Percentiles rank a stretch among this genome's conserved stretches.
Evolutionary conservation across 2,329 filamentous ascomycete species (phyloP).

Genomic region (Paraphaeosphaeria sporulosa): DNA sequence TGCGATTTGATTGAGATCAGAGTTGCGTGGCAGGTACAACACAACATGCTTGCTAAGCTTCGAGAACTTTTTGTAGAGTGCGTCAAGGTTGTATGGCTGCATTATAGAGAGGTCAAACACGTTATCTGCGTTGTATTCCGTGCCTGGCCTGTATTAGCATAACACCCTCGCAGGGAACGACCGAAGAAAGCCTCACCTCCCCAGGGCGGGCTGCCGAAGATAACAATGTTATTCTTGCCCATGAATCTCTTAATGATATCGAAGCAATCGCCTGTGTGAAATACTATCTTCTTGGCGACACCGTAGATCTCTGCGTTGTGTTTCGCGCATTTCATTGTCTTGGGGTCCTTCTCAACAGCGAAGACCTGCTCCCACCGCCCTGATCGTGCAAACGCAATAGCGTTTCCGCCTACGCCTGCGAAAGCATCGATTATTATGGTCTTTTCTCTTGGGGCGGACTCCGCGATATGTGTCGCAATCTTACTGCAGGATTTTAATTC

Average conservation of each 20-base stretch:
- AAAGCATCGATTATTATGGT: constrained; percentile 85
- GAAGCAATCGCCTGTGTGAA: constrained; percentile 89
- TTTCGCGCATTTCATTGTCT: constrained; percentile 86
- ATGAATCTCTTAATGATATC: constrained; percentile 67
- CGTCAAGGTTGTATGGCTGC: constrained; percentile 78
- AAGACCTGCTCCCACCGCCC: constrained; percentile 83
- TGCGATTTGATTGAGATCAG: constrained; percentile 49
- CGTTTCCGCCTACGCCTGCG: constrained; percentile 89
- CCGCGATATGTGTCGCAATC: constrained; percentile 76
- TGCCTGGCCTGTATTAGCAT: constrained; percentile 54
- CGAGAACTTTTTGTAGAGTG: constrained; percentile 51
- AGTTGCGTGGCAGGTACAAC: constrained; percentile 78
- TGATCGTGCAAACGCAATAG: constrained; percentile 89
- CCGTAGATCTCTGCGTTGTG: constrained; percentile 90
- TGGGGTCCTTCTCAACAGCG: constrained; percentile 83
- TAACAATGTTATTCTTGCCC: constrained; percentile 61
- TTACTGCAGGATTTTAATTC: constrained; percentile 55
- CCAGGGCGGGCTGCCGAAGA: constrained; percentile 80
- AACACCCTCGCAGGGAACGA: background rate
- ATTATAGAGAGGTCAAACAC: constrained; percentile 86
- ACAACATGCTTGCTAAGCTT: constrained; percentile 63
- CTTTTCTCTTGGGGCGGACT: constrained; percentile 62
- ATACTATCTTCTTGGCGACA: constrained; percentile 79
- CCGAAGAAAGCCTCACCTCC: constrained; percentile 62
- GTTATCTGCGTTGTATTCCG: constrained; percentile 68